Evolutionary conservation across 192 early-diverging fungal genomes (phyloP).

Genomic region (Thamnidium elegans): DNA sequence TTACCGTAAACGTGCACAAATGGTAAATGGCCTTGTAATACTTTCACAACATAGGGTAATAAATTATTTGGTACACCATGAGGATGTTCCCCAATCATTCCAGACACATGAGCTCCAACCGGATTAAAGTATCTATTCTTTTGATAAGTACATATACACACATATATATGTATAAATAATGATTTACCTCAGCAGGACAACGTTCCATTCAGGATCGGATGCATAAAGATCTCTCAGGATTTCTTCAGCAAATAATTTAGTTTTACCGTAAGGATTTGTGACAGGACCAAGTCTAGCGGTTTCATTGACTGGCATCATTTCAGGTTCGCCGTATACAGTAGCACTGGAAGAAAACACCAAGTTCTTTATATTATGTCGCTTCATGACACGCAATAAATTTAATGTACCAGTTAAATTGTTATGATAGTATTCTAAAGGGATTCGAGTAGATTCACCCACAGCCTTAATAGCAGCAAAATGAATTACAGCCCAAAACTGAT

Average conservation of each 20-base stretch:
- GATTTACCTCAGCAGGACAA: conserved; percentile 49
- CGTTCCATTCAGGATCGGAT: conserved; percentile 62
- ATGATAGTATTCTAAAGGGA: conserved; percentile 88
- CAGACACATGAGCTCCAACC: conserved; percentile 85
- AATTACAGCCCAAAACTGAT: conserved; percentile 67
- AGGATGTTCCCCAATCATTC: conserved; percentile 90
- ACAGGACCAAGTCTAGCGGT: conserved; percentile 69
- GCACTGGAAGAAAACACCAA: conserved; percentile 95
- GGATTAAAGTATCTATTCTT: conserved; percentile 87
- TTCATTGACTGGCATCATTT: conserved; percentile 68
- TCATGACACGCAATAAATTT: conserved; percentile 80
- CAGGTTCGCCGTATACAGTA: conserved; percentile 84
- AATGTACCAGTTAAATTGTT: conserved; percentile 93
- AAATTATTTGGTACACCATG: conserved; percentile 85
- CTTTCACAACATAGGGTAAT: conserved; percentile 87
- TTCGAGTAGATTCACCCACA: conserved; percentile 75
- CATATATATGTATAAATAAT: background rate
- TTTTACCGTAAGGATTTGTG: conserved; percentile 91
- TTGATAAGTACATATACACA: no score
- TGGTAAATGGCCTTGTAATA: conserved; percentile 79
- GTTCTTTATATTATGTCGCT: conserved; percentile 75
- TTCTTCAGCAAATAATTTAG: conserved; percentile 92
- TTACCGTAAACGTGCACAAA: conserved; percentile 86
- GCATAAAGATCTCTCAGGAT: conserved; percentile 73
- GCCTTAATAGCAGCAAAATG: conserved; percentile 90